Percentiles rank a stretch among this genome's conserved stretches.
These are phyloP conservation scores for Calonectria montana DNA, from an alignment of 2,329 filamentous ascomycete genomes.

Conservation along the genomic window DNA sequence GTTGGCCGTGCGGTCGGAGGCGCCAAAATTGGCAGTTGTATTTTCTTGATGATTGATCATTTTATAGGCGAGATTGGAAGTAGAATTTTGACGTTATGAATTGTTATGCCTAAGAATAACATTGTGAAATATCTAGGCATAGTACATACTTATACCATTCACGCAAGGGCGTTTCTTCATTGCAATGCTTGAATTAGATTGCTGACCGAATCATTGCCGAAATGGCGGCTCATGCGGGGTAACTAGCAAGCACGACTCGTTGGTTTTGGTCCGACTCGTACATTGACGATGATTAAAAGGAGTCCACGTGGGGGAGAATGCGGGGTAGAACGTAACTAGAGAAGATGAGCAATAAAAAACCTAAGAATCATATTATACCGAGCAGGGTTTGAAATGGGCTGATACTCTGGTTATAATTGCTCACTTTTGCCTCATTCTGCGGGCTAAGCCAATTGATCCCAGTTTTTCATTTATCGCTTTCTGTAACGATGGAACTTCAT, in stretches of 20 bases:
- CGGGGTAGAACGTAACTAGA: not conserved
- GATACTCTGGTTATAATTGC: not conserved
- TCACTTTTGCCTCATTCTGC: not conserved
- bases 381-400: not conserved
- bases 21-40: not conserved
- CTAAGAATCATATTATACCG: not conserved
- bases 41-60: slow-evolving; percentile 1
- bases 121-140: no score
- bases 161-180: not conserved
- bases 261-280: not conserved
- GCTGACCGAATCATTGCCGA: not conserved
- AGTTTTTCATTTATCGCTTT: no score
- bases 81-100: not conserved
- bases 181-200: not conserved
- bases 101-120: not conserved
- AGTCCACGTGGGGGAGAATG: not conserved
- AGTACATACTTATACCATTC: not conserved
- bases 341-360: not conserved
- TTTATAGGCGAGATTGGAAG: not conserved
- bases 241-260: not conserved
- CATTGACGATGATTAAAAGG: not conserved
- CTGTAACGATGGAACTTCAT: not conserved
- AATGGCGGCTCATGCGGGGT: not conserved
- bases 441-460: no score
- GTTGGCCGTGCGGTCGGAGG: not conserved